Percentiles rank a stretch among this genome's conserved stretches.
These are phyloP conservation scores for Astragalus membranaceus DNA, from an alignment of 306 rosid species.

Conservation along the genomic window DNA sequence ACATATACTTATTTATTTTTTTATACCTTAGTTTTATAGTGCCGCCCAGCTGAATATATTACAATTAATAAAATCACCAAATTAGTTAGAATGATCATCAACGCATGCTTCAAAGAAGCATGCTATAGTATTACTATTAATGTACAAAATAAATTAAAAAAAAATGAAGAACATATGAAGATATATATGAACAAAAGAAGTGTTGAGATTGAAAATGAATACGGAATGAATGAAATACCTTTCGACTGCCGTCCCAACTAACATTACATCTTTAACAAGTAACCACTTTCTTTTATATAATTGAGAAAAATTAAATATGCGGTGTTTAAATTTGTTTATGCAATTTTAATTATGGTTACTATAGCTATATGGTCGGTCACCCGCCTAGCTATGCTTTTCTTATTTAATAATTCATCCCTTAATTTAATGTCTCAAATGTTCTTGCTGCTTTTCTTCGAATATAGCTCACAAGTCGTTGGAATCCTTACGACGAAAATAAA, in stretches of 20 bases:
- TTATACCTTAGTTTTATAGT: constrained; percentile 4
- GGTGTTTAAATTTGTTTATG: background rate
- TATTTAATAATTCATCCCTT: too few relatives aligned
- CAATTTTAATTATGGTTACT: background rate
- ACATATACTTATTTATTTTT: background rate
- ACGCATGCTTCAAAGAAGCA: constrained; percentile 20
- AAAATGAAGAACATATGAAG: background rate
- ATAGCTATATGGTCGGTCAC: too few relatives aligned
- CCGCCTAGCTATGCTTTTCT: too few relatives aligned
- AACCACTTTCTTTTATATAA: background rate
- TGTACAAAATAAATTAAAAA: background rate
- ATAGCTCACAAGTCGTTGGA: too few relatives aligned
- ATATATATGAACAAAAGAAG: background rate
- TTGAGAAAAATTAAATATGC: background rate
- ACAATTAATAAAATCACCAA: background rate
- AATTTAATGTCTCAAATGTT: too few relatives aligned
- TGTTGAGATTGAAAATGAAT: background rate
- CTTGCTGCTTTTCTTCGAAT: too few relatives aligned
- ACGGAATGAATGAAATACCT: background rate
- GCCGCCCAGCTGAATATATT: constrained; percentile 24
- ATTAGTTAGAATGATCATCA: background rate
- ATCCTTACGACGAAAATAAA: too few relatives aligned
- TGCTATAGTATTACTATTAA: background rate
- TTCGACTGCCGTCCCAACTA: constrained; percentile 19
- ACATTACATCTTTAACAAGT: background rate